phyloP scores from a whole-genome alignment of 164 flowering plant species.

The Vitis rotundifolia region DNA sequence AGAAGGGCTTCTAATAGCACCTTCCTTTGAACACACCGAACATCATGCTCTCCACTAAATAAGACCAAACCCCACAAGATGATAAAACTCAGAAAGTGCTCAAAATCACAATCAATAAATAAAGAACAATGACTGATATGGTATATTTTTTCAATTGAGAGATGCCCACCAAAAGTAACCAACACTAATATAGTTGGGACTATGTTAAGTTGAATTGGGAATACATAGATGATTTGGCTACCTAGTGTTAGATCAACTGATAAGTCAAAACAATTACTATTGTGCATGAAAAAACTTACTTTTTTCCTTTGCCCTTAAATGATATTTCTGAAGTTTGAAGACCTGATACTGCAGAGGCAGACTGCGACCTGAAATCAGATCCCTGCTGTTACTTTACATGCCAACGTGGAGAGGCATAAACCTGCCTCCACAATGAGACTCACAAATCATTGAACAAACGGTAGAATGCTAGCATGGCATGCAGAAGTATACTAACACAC shows the following conservation, averaged over 20 bases:
- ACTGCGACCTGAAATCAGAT: conserved; percentile 25
- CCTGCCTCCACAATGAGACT: no score
- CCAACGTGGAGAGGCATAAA: not conserved
- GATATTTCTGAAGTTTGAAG: conserved; percentile 9
- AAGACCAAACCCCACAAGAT: not conserved
- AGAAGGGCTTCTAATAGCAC: conserved; percentile 52
- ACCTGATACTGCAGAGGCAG: conserved; percentile 24
- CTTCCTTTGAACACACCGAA: conserved; percentile 55
- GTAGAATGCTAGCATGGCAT: no score
- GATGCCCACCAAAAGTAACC: not conserved
- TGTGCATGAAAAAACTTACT: conserved; percentile 17
- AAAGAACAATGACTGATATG: not conserved
- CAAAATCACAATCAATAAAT: not conserved
- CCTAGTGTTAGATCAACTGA: not conserved
- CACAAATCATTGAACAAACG: no score
- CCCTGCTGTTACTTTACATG: not conserved
- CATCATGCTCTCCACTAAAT: conserved; percentile 47
- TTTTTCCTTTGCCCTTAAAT: conserved; percentile 20
- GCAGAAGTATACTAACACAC: no score
- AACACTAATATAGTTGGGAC: no score
- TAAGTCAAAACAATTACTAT: not conserved
- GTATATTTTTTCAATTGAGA: not conserved
- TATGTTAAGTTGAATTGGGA: no score
- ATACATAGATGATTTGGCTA: not conserved
- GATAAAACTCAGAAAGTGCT: not conserved